Conservation (phyloP, 176 grass and related monocot species). For the Saccharum spontaneum region DNA sequence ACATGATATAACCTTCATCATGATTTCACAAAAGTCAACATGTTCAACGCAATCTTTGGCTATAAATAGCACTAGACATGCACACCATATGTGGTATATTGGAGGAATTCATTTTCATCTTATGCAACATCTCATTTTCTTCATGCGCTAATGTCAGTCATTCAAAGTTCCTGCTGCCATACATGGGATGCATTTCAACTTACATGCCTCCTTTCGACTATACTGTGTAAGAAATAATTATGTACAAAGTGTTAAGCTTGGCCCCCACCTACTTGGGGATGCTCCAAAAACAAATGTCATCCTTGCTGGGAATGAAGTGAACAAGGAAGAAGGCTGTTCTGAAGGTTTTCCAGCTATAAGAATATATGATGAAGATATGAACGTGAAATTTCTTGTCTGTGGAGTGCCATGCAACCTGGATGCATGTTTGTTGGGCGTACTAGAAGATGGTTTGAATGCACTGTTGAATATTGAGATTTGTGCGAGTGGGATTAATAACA, state of each 20-base stretch:
- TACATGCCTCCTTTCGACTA: constrained; percentile 57
- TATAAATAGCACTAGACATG: background rate
- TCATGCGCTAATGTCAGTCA: background rate
- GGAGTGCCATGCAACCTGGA: constrained; percentile 56
- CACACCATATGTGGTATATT: too few species aligned
- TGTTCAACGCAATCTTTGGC: background rate
- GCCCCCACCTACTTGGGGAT: constrained; percentile 57
- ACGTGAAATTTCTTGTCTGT: constrained; percentile 61
- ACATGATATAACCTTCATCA: too few species aligned
- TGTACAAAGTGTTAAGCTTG: constrained; percentile 33
- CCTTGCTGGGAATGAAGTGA: constrained; percentile 18
- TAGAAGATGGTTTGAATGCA: constrained; percentile 71
- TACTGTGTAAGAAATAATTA: constrained; percentile 52
- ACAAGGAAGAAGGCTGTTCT: constrained; percentile 44
- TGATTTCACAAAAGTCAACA: background rate
- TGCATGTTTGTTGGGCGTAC: constrained; percentile 49
- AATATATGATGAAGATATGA: constrained; percentile 55
- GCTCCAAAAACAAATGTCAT: constrained; percentile 55
- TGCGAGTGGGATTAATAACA: too few species aligned
- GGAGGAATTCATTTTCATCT: too few species aligned
- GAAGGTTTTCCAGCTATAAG: constrained; percentile 49
- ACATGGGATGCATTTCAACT: constrained; percentile 80
- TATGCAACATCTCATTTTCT: too few species aligned
- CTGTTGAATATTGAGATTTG: constrained; percentile 74
- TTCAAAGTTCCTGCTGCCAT: constrained; percentile 72